Evolutionary conservation across 768 basidiomycete species (phyloP), one percentile per base, ranked within the genome.

Genomic region (Chalciporus sphaerocephalus): DNA sequence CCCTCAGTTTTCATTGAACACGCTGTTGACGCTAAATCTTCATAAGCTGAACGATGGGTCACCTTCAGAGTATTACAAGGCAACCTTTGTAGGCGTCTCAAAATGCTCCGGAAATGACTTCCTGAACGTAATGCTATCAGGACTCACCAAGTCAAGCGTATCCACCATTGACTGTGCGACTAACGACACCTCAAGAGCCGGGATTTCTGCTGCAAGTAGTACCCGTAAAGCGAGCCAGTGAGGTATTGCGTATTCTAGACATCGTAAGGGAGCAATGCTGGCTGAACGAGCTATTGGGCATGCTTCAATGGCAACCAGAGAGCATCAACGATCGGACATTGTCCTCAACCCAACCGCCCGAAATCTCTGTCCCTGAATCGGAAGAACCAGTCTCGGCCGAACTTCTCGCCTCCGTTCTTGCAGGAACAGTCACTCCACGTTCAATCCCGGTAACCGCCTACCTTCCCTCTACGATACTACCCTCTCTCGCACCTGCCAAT

Each of bases 241-340:
- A 92, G 56, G 79, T 87, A 1, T 87, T 82, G 79, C 80, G 76
- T 2, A 76, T 91, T 37, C 61, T 91, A 16, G 87, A 91, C 70
- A 49, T 92, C 55, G 85, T 91, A 5, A 74, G 77, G 47, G 88
- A 91, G 49, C 89, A 91, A 64, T 86, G 83, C 55, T 92, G 89
- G 89, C 57, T 91, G 15, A 92, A 91, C 56, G 85, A 85, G 55
- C 73, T 74, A n/a, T 62, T 92, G 17, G 56, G 68, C 4, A 72
- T 75, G 36, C 80, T 77, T 36, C 65, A 75, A 11, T 92, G 89
- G 88, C 62, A 64, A 21, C 71, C 79, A 4, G 85, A 88, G 20
- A 36, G 22, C 28, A 39, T 37, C 25, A 12, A 24, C 17, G 37
- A 41, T 18, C 42, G 48, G 38, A 42, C 35, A 15, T 30, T 23